A percentile compares a stretch with the other conserved stretches of the same genome.
Evolutionary conservation across 257 asterid species (phyloP).

Genomic region (Petunia axillaris): DNA sequence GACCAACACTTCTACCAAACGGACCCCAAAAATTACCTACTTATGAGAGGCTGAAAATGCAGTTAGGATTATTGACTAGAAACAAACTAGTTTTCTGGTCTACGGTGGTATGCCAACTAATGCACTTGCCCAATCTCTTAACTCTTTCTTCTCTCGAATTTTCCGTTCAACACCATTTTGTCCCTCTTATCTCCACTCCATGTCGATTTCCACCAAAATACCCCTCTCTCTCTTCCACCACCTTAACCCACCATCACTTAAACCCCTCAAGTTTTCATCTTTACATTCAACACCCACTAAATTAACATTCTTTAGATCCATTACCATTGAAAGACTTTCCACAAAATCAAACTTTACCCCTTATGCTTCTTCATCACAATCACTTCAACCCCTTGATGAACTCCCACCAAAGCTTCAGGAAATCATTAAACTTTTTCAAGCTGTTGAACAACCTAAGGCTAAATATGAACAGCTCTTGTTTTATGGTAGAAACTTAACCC

Average conservation of each 20-base stretch:
- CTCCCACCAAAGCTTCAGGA: slow-evolving; percentile 82
- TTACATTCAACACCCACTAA: slow-evolving; percentile 36
- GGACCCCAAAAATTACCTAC: background rate
- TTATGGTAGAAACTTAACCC: slow-evolving; percentile 65
- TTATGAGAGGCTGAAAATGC: background rate
- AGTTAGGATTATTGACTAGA: background rate
- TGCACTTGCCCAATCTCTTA: slow-evolving; percentile 5
- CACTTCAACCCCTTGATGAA: slow-evolving; percentile 68
- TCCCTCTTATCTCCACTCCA: slow-evolving; percentile 37
- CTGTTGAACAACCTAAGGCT: slow-evolving; percentile 67
- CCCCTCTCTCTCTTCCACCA: slow-evolving; percentile 36
- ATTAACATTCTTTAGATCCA: slow-evolving; percentile 39
- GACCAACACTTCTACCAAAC: too few relatives aligned
- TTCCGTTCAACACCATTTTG: slow-evolving; percentile 5
- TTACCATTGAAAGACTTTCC: slow-evolving; percentile 52
- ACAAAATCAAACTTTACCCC: slow-evolving; percentile 41
- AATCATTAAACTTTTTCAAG: slow-evolving; percentile 65
- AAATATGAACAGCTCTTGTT: slow-evolving; percentile 74
- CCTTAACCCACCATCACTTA: slow-evolving; percentile 35
- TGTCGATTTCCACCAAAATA: slow-evolving; percentile 59
- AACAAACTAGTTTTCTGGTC: background rate
- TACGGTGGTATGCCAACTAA: background rate
- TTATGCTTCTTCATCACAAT: slow-evolving; percentile 39
- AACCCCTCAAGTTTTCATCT: slow-evolving; percentile 40
- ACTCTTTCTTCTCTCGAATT: background rate